Conservation (phyloP, 1,284 basidiomycete species). For the Ganoderma lucidum region DNA sequence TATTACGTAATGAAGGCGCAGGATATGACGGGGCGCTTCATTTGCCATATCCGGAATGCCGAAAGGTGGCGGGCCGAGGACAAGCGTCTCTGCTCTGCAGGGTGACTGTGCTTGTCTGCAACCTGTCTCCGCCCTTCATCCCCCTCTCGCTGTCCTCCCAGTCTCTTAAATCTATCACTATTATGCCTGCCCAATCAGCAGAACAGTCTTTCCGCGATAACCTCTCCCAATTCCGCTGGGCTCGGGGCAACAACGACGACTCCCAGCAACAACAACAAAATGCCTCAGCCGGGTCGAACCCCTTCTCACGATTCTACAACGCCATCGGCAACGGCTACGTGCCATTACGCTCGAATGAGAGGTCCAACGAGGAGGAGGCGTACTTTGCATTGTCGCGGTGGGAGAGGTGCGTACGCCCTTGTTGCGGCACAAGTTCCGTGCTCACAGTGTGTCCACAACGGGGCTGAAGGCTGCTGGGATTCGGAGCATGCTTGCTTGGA, state of each 20-base stretch:
- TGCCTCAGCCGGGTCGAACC: constrained; percentile 49
- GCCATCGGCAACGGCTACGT: constrained; percentile 84
- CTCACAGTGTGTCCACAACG: not conserved
- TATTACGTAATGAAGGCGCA: not conserved
- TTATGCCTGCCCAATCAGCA: constrained; percentile 43
- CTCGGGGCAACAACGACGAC: constrained; percentile 77
- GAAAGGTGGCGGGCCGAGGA: not conserved
- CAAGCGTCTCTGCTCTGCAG: constrained; percentile 35
- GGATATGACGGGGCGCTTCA: not conserved
- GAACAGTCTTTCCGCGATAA: constrained; percentile 76
- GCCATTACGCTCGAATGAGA: constrained; percentile 84
- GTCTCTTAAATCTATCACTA: not conserved
- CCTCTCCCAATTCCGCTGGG: constrained; percentile 89
- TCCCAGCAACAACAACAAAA: constrained; percentile 54
- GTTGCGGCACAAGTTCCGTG: not conserved
- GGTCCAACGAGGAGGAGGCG: constrained; percentile 95
- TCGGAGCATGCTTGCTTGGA: constrained; percentile 89
- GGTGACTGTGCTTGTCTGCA: constrained; percentile 22
- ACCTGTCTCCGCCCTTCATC: not conserved
- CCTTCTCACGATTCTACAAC: constrained; percentile 83
- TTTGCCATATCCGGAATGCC: not conserved
- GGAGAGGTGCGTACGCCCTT: constrained; percentile 68
- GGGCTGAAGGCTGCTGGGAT: constrained; percentile 85
- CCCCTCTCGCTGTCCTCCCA: constrained; percentile 1
- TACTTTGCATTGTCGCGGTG: constrained; percentile 93